phyloP scores from a whole-genome alignment of 768 basidiomycete species.

The Clavulina sp. region DNA sequence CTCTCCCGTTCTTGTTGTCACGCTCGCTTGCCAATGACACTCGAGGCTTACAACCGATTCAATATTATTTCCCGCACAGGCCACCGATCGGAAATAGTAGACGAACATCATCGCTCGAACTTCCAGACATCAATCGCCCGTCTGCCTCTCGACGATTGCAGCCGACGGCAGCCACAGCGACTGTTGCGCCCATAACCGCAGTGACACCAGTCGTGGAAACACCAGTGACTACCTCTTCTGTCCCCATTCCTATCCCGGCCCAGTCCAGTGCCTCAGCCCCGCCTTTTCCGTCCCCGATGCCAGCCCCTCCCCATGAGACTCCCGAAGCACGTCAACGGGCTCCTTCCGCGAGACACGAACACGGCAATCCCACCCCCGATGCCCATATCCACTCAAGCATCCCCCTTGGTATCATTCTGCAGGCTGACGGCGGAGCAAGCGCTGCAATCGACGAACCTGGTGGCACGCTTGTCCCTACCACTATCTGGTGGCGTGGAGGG shows the following conservation, averaged over 20 bases:
- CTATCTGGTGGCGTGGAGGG: conserved; percentile 20
- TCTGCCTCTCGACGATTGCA: neutral
- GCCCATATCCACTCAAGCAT: neutral
- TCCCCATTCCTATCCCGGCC: conserved; percentile 1
- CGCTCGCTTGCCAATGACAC: conserved; percentile 1
- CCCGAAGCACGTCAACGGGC: neutral
- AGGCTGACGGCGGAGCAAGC: neutral
- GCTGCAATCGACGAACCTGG: conserved; percentile 1
- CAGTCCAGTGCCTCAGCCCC: neutral
- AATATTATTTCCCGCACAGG: too few species aligned
- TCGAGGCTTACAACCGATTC: too few species aligned
- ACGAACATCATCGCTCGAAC: conserved; percentile 10
- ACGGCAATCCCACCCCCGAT: neutral
- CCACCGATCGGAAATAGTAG: too few species aligned
- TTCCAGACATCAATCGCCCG: conserved; percentile 9
- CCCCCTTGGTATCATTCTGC: conserved; percentile 3
- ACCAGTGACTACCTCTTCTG: neutral
- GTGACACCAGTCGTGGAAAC: neutral
- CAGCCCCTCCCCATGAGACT: conserved; percentile 2
- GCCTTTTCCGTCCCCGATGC: neutral
- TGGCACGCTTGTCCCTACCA: conserved; percentile 17
- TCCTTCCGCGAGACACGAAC: neutral
- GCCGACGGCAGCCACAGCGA: neutral
- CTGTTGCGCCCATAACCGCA: conserved; percentile 1
- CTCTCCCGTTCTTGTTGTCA: neutral